Evolutionary conservation across 306 rosid species (phyloP).

Genomic region (Lathyrus tuberosus): DNA sequence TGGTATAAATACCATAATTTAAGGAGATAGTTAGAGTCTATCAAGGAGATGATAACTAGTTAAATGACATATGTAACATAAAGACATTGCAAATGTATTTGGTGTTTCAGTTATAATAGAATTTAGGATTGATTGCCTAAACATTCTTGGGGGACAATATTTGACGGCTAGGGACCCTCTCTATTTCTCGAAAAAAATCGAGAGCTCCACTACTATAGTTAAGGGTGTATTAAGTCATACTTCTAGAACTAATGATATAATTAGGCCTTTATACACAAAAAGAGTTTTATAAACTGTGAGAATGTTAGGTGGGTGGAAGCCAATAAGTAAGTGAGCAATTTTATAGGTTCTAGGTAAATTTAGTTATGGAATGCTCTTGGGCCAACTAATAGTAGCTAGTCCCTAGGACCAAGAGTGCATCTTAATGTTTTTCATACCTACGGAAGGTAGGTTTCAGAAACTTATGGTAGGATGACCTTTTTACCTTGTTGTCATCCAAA

Average conservation of each 20-base stretch:
- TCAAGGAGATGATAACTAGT: conserved; percentile 7
- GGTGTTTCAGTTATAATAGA: conserved; percentile 2
- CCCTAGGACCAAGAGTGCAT: conserved; percentile 20
- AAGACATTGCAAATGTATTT: not conserved
- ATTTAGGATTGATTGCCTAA: conserved; percentile 6
- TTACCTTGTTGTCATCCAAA: conserved; percentile 17
- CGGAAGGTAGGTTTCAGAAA: conserved; percentile 28
- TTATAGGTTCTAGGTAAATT: conserved; percentile 4
- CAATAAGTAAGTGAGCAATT: not conserved
- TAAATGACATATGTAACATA: conserved; percentile 6
- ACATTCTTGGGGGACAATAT: conserved; percentile 6
- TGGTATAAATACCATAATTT: conserved; percentile 3
- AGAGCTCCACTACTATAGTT: not conserved
- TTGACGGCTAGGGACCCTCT: not conserved
- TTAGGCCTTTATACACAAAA: not conserved
- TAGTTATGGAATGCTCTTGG: conserved; percentile 23
- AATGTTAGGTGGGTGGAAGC: not conserved
- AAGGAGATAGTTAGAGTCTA: conserved; percentile 26
- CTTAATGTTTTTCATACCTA: conserved; percentile 23
- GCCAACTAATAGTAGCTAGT: not conserved
- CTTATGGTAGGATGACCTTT: conserved; percentile 17
- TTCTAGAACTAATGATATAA: not conserved
- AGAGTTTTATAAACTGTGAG: conserved; percentile 17
- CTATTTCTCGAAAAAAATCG: not conserved
- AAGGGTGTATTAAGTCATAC: not conserved